Evolutionary conservation across 1,139 yeast genomes (phyloP).

Genomic region (Nakaseomyces uthaithaninus): DNA sequence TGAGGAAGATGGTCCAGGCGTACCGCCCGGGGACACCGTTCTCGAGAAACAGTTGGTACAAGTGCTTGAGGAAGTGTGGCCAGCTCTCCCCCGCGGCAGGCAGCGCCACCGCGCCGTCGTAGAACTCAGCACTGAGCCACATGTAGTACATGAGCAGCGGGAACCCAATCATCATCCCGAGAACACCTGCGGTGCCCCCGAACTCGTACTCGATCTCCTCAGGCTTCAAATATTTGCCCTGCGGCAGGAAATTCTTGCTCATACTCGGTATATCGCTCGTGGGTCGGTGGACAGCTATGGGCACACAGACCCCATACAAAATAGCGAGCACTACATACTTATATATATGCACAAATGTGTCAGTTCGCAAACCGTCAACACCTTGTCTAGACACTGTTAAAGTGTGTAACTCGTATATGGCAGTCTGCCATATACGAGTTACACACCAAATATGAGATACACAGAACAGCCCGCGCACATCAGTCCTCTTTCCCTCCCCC

Average conservation of each 20-base stretch:
- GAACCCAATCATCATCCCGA: constrained; percentile 89
- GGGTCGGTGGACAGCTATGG: too few species aligned
- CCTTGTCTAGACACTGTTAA: too few species aligned
- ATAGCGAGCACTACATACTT: too few species aligned
- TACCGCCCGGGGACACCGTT: constrained; percentile 62
- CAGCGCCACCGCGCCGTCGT: constrained; percentile 62
- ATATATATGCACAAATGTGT: too few species aligned
- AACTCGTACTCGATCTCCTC: constrained; percentile 65
- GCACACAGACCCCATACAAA: too few species aligned
- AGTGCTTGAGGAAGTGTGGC: constrained; percentile 42
- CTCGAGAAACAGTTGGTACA: constrained; percentile 37
- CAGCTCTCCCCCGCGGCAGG: constrained; percentile 57
- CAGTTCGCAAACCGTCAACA: too few species aligned
- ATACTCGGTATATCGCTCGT: too few species aligned
- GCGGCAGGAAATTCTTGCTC: constrained; percentile 26
- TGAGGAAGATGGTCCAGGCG: constrained; percentile 63
- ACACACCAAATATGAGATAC: too few species aligned
- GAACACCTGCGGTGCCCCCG: constrained; percentile 89
- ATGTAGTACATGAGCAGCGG: constrained; percentile 92
- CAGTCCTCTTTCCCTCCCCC: too few species aligned
- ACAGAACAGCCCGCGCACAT: too few species aligned
- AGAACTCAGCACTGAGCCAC: constrained; percentile 86
- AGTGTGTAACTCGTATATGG: too few species aligned
- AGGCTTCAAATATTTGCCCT: constrained; percentile 35
- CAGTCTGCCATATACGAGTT: too few species aligned